Evolutionary conservation across 139 green algal species (phyloP).

Genomic region (Chlamydomonas sp.): DNA sequence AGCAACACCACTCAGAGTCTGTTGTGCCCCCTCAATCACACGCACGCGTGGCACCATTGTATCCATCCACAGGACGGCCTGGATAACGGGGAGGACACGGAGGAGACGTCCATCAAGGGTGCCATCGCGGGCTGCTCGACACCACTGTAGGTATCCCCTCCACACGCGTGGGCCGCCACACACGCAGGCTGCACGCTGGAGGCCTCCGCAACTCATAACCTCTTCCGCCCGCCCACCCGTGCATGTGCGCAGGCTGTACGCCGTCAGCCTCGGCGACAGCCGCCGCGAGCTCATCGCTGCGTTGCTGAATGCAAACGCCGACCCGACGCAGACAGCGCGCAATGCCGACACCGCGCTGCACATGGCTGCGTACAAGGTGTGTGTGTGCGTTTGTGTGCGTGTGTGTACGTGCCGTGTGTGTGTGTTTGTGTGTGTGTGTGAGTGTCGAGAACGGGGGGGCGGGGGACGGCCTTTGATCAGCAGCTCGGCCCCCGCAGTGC

Average conservation of each 20-base stretch:
- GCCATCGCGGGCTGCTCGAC: too few species aligned
- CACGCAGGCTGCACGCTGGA: too few species aligned
- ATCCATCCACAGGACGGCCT: slow-evolving; percentile 27
- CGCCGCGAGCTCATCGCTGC: slow-evolving; percentile 4
- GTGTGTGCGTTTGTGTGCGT: slow-evolving; percentile 8
- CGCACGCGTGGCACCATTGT: too few species aligned
- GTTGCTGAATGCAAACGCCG: slow-evolving; percentile 21
- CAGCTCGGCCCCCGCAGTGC: too few species aligned
- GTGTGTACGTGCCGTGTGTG: neutral
- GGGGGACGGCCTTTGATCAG: too few species aligned
- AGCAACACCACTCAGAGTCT: too few species aligned
- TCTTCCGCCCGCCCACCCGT: too few species aligned
- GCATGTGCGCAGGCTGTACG: slow-evolving; percentile 7
- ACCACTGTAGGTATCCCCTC: slow-evolving; percentile 30
- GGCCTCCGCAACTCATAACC: too few species aligned
- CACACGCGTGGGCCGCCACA: too few species aligned
- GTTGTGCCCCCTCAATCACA: too few species aligned
- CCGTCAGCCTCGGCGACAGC: slow-evolving; percentile 4
- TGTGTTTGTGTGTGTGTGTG: too few species aligned
- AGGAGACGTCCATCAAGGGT: slow-evolving; percentile 22
- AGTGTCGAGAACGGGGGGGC: too few species aligned
- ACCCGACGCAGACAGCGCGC: slow-evolving; percentile 19
- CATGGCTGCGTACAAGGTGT: slow-evolving; percentile 37
- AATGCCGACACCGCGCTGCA: slow-evolving; percentile 40
- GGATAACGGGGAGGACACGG: slow-evolving; percentile 25